Base-by-base conservation (phyloP, 1,284 basidiomycete genomes). In the Puccinia triticina region DNA sequence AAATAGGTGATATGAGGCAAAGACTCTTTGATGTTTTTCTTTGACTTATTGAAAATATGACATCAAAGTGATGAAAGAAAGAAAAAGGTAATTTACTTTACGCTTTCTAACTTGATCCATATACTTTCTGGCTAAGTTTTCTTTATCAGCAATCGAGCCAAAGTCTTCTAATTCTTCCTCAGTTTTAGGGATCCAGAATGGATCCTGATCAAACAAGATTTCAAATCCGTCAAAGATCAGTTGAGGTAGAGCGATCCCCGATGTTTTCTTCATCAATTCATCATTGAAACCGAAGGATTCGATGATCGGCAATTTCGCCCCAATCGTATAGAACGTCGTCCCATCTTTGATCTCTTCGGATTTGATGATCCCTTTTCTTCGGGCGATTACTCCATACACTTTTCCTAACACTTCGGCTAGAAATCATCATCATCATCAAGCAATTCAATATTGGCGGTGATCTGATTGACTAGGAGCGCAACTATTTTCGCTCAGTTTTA, bases 271-370 rank as follows among this genome's bases (percentile, higher is more conserved):
- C 76, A 97, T 92, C 85, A 99, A 97, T 86, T 99, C 95, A 87
- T 97, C 95, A 32, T 96, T 94, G 86, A 99, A 98, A 0, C 97
- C 96, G 86, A 99, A 99, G 87, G 92, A 94, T 87, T 99, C 96
- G 18, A 97, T 94, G 2, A 99, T 95, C 2, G 97, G 96, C n/a
- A 99, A 88, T 83, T 96, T 89, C 0, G 96, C 93, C 10, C 92
- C 91, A 46, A 99, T 92, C 7, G 92, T 95, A 88, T 99, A 98
- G 88, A 98, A 97, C 0, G 92, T 90, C 0, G 96, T 98, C 0
- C 97, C 96, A 86, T 99, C 96, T 87, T 96, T 98, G 94, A 99
- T 98, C 88, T 99, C 97, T 87, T 99, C 97, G 11, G 94, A 93
- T 11, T 96, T 91, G 84, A 99, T 96, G 77, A 93, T 90, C 0